A percentile compares a stretch with the other conserved stretches of the same genome.
Conservation (phyloP, 352 stramenopile genomes). For the Phytophthora colocasiae region DNA sequence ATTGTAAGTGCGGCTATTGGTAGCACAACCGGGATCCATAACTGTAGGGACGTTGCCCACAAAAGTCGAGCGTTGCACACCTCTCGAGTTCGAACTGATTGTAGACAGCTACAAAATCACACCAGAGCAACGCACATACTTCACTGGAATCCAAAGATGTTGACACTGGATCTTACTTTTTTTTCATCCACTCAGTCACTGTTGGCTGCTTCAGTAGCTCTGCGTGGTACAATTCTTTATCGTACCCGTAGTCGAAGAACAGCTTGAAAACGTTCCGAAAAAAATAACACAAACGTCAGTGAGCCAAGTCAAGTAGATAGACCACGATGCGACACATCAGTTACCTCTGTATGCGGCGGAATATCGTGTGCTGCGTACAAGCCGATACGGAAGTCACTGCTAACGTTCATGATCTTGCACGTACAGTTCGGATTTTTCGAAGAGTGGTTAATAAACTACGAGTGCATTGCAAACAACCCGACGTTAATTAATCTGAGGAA, state of each 20-base stretch:
- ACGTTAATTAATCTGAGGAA: neutral
- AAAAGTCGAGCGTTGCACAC: conserved; percentile 2
- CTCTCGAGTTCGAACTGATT: neutral
- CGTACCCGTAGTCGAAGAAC: conserved; percentile 88
- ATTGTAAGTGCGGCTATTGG: conserved; percentile 2
- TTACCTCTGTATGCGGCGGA: conserved; percentile 82
- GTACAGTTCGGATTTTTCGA: conserved; percentile 85
- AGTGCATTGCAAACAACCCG: neutral
- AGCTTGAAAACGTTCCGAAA: conserved; percentile 49
- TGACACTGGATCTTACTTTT: neutral
- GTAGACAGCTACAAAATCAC: conserved; percentile 4
- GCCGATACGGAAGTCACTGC: conserved; percentile 93
- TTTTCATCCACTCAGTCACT: conserved; percentile 76
- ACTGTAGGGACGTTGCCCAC: neutral
- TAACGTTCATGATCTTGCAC: conserved; percentile 91
- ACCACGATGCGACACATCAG: neutral
- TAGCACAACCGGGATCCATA: conserved; percentile 1
- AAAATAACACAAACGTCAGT: neutral
- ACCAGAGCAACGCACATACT: conserved; percentile 2
- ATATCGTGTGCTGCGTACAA: conserved; percentile 94
- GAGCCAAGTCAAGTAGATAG: too few species aligned
- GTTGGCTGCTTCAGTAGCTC: conserved; percentile 69
- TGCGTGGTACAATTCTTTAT: conserved; percentile 71
- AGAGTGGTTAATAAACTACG: conserved; percentile 92
- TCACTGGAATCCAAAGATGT: neutral